These are phyloP conservation scores for Rutstroemia sydowiana DNA, from an alignment of 2,329 filamentous ascomycete species.

Conservation along the genomic window DNA sequence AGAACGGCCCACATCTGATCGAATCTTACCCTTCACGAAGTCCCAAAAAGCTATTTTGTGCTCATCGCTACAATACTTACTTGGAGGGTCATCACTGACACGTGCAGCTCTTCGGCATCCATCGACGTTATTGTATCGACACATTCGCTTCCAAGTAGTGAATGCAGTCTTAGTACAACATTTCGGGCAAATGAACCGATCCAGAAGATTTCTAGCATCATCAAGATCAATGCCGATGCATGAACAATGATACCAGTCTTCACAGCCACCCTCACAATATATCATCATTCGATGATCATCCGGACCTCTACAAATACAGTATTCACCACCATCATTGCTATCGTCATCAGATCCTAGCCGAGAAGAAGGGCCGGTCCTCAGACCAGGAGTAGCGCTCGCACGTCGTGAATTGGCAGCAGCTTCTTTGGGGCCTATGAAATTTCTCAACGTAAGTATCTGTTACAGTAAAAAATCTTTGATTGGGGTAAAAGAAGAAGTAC, in stretches of 20 bases:
- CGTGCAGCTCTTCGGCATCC: slow-evolving; percentile 26
- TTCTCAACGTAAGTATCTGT: too few relatives aligned
- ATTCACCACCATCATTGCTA: slow-evolving; percentile 28
- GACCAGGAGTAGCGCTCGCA: slow-evolving; percentile 13
- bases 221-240: slow-evolving; percentile 26
- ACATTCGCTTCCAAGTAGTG: slow-evolving; percentile 29
- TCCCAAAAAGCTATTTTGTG: slow-evolving; percentile 21
- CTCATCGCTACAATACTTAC: slow-evolving; percentile 29
- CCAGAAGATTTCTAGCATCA: slow-evolving; percentile 27
- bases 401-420: slow-evolving; percentile 11
- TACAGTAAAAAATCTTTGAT: too few relatives aligned
- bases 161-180: slow-evolving; percentile 20
- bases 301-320: slow-evolving; percentile 29
- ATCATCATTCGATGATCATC: slow-evolving; percentile 31
- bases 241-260: slow-evolving; percentile 30
- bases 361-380: slow-evolving; percentile 10
- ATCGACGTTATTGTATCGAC: slow-evolving; percentile 22
- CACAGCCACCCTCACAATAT: slow-evolving; percentile 28
- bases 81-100: slow-evolving; percentile 22
- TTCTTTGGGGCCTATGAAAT: slow-evolving; percentile 3
- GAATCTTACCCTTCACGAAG: slow-evolving; percentile 15
- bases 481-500: slow-evolving; percentile 13
- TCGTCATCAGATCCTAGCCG: slow-evolving; percentile 18
- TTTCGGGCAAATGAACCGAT: slow-evolving; percentile 28
- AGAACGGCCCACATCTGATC: slow-evolving; percentile 20